phyloP scores from a whole-genome alignment of 1,284 basidiomycete genomes.

The Heimioporus retisporus region DNA sequence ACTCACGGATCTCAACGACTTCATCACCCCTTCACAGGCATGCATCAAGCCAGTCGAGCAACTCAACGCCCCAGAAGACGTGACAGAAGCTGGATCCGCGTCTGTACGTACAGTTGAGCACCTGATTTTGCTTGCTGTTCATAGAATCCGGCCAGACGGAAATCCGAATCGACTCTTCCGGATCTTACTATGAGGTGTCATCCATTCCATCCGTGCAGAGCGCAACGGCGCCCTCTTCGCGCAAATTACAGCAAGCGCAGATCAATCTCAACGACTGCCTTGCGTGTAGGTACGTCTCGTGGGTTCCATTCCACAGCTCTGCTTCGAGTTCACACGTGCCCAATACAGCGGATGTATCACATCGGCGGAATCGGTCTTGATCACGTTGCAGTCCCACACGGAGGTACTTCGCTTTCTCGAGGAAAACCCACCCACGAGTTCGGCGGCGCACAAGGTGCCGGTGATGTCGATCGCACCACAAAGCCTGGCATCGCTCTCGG shows the following conservation, averaged over 20 bases:
- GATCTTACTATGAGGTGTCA: constrained; percentile 83
- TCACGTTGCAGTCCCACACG: constrained; percentile 96
- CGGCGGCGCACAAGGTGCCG: constrained; percentile 63
- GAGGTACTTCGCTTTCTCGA: constrained; percentile 88
- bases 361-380: constrained; percentile 96
- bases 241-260: constrained; percentile 91
- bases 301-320: background rate
- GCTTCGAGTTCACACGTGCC: constrained; percentile 16
- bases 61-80: constrained; percentile 55
- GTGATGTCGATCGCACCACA: constrained; percentile 95
- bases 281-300: constrained; percentile 78
- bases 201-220: constrained; percentile 36
- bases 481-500: constrained; percentile 90
- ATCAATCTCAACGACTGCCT: constrained; percentile 97
- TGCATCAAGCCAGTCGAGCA: constrained; percentile 98
- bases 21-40: constrained; percentile 96
- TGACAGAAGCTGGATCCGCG: constrained; percentile 65
- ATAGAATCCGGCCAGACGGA: constrained; percentile 69
- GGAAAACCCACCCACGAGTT: constrained; percentile 57
- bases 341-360: constrained; percentile 92
- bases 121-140: constrained; percentile 5
- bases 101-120: constrained; percentile 54
- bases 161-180: constrained; percentile 87
- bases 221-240: constrained; percentile 43
- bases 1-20: constrained; percentile 97